phyloP scores from a whole-genome alignment of 2,329 filamentous ascomycete species.

The Nemania bipapillata region DNA sequence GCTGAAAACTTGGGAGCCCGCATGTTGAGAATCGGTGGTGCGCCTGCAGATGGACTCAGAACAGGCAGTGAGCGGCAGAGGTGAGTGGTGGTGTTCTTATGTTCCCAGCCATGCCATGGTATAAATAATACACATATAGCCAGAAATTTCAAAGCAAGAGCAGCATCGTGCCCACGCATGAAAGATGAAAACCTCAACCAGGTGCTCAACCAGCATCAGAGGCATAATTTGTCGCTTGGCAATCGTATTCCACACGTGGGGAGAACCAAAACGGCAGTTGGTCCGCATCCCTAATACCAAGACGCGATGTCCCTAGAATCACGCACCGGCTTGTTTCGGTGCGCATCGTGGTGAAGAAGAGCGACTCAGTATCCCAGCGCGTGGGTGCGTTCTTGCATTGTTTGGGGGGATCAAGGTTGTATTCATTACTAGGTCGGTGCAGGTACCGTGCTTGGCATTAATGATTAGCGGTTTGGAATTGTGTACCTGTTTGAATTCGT shows the following conservation, averaged over 20 bases:
- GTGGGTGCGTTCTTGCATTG: not conserved
- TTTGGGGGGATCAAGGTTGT: not conserved
- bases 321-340: not conserved
- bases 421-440: not conserved
- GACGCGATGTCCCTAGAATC: not conserved
- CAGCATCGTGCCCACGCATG: not conserved
- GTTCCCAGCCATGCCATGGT: not conserved
- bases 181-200: not conserved
- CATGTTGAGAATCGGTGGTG: conserved; percentile 12
- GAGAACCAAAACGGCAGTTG: conserved; percentile 9
- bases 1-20: not conserved
- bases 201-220: no score
- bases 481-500: no score
- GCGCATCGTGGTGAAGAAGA: not conserved
- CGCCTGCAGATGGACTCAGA: no score
- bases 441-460: not conserved
- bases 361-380: not conserved
- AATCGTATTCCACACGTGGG: conserved; percentile 10
- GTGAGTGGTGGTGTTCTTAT: no score
- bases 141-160: not conserved
- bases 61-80: not conserved
- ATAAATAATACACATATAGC: not conserved
- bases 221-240: not conserved
- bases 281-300: conserved; percentile 16
- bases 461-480: no score